Evolutionary conservation across 352 stramenopile species (phyloP).

Genomic region (Phytopythium montanum): DNA sequence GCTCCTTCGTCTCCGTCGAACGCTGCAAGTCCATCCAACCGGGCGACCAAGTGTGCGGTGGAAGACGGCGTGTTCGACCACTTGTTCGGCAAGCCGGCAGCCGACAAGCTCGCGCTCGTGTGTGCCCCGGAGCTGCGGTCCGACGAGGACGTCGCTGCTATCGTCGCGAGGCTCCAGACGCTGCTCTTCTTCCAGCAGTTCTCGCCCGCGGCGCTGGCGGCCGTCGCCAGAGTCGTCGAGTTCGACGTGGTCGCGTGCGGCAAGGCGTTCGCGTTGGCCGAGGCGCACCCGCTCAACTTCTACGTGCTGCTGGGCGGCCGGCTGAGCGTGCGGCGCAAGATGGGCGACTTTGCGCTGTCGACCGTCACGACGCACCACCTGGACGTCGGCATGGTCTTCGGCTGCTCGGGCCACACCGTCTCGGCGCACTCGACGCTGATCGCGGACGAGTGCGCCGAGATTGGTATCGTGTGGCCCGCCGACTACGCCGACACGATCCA

Average conservation of each 20-base stretch:
- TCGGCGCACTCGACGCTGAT: slow-evolving; percentile 46
- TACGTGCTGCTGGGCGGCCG: slow-evolving; percentile 57
- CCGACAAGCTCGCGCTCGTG: slow-evolving; percentile 61
- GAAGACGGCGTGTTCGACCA: slow-evolving; percentile 63
- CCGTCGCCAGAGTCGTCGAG: slow-evolving; percentile 48
- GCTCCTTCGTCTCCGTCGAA: neutral
- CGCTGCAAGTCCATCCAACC: neutral
- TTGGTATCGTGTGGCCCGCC: slow-evolving; percentile 62
- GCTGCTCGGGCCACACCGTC: slow-evolving; percentile 48
- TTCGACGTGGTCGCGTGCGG: slow-evolving; percentile 67
- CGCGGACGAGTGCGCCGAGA: slow-evolving; percentile 59
- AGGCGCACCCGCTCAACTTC: slow-evolving; percentile 62
- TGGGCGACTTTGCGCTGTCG: slow-evolving; percentile 50
- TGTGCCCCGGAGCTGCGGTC: slow-evolving; percentile 36
- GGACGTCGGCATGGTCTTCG: slow-evolving; percentile 48
- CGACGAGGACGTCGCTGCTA: slow-evolving; percentile 32
- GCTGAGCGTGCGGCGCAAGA: slow-evolving; percentile 51
- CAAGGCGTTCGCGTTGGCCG: slow-evolving; percentile 50
- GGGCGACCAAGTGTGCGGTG: slow-evolving; percentile 30
- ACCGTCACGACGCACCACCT: slow-evolving; percentile 69
- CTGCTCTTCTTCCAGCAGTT: slow-evolving; percentile 74
- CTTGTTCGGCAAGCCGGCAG: slow-evolving; percentile 61
- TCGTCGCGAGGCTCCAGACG: slow-evolving; percentile 49
- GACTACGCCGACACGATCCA: slow-evolving; percentile 53
- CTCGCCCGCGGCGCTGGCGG: slow-evolving; percentile 27